Percentiles rank a stretch among this genome's conserved stretches.
Evolutionary conservation across 2,329 filamentous ascomycete species (phyloP).

Genomic region (Beauveria varroae): DNA sequence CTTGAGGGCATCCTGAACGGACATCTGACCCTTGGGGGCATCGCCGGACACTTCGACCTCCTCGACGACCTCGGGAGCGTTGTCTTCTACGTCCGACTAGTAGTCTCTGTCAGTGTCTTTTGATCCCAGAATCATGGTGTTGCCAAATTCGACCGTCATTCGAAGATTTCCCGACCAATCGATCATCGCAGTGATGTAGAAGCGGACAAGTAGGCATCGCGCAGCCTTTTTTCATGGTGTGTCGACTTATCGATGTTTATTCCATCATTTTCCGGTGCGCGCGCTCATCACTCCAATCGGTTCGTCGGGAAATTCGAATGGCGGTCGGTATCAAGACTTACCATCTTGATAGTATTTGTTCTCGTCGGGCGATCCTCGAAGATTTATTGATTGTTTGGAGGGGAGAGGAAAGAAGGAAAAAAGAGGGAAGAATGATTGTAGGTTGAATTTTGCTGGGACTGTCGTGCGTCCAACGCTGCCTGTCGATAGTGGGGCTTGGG

Average conservation of each 20-base stretch:
- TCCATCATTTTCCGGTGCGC: background rate
- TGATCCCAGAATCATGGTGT: background rate
- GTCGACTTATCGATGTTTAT: background rate
- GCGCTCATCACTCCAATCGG: conserved; percentile 6
- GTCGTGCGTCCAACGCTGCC: conserved; percentile 19
- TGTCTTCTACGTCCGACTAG: conserved; percentile 99
- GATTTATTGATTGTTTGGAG: conserved; percentile 37
- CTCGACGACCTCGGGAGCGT: conserved; percentile 70
- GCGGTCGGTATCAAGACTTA: conserved; percentile 31
- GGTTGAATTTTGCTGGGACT: conserved; percentile 4
- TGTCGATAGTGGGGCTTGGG: conserved; percentile 7
- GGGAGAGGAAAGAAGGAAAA: conserved; percentile 16
- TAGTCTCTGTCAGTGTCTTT: conserved; percentile 13
- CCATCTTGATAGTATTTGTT: conserved; percentile 49
- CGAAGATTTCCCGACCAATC: background rate
- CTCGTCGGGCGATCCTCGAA: conserved; percentile 63
- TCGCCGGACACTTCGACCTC: conserved; percentile 97
- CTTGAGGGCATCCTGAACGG: conserved; percentile 96
- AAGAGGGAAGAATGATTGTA: conserved; percentile 19
- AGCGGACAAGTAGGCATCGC: background rate
- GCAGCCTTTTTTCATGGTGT: background rate
- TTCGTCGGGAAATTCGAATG: conserved; percentile 4
- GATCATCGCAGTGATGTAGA: background rate
- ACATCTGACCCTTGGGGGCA: conserved; percentile 90
- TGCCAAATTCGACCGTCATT: background rate